A percentile compares a stretch with the other conserved stretches of the same genome.
Conservation (phyloP, 306 rosid species). For the Lagenaria siceraria region DNA sequence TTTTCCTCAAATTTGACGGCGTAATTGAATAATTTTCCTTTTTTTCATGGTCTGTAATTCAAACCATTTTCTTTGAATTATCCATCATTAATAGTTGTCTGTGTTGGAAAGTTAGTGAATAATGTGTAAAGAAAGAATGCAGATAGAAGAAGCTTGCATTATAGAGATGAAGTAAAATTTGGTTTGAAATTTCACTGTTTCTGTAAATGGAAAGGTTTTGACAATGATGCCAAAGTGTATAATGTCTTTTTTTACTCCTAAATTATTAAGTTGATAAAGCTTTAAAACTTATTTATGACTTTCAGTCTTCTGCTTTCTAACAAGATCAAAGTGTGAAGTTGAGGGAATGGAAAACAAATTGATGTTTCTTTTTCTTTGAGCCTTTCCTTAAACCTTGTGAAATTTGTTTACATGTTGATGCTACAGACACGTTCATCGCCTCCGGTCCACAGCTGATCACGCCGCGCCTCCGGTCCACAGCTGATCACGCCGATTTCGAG, state of each 20-base stretch:
- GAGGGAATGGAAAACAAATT: slow-evolving; percentile 64
- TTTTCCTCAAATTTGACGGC: too few relatives aligned
- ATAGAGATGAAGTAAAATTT: background rate
- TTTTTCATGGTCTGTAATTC: too few relatives aligned
- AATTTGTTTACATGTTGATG: slow-evolving; percentile 30
- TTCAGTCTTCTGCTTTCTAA: too few relatives aligned
- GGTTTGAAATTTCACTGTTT: background rate
- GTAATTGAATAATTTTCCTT: too few relatives aligned
- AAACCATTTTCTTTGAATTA: too few relatives aligned
- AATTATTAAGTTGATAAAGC: too few relatives aligned
- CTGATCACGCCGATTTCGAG: slow-evolving; percentile 59
- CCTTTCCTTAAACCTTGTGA: slow-evolving; percentile 24
- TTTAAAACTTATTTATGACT: too few relatives aligned
- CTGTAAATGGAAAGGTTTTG: background rate
- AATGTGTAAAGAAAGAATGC: background rate
- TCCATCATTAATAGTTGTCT: too few relatives aligned
- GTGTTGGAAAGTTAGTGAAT: background rate
- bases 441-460: slow-evolving; percentile 79
- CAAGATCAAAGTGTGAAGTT: slow-evolving; percentile 52
- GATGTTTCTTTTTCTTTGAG: slow-evolving; percentile 24
- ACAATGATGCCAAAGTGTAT: background rate
- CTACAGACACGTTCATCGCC: slow-evolving; percentile 64
- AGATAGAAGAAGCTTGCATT: background rate
- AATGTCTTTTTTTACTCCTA: background rate
- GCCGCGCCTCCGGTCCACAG: slow-evolving; percentile 69